phyloP scores from a whole-genome alignment of 2,329 filamentous ascomycete genomes.

The Phaeosphaeria sp. region DNA sequence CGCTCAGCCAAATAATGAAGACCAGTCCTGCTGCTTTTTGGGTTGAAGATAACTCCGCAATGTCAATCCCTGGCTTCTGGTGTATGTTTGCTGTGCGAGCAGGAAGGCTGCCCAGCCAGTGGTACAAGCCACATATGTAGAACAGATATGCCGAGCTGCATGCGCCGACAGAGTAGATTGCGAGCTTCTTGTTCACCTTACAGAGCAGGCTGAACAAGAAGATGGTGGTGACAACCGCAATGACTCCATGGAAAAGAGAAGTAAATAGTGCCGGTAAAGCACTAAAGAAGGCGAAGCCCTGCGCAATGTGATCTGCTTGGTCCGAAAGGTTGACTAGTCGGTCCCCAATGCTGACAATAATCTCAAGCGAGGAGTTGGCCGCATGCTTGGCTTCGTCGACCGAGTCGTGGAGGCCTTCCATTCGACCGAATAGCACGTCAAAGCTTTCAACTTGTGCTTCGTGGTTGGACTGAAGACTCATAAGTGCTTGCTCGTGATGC shows the following conservation, averaged over 20 bases:
- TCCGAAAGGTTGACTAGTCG: slow-evolving; percentile 23
- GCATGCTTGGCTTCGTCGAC: slow-evolving; percentile 18
- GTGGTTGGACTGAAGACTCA: slow-evolving; percentile 21
- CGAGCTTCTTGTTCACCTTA: slow-evolving; percentile 22
- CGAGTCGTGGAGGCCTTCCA: slow-evolving; percentile 16
- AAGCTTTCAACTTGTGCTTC: slow-evolving; percentile 28
- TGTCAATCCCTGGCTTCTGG: neutral
- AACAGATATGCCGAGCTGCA: slow-evolving; percentile 26
- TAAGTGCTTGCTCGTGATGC: slow-evolving; percentile 20
- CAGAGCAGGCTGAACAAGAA: slow-evolving; percentile 23
- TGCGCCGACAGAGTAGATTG: slow-evolving; percentile 20
- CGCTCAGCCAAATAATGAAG: slow-evolving; percentile 21
- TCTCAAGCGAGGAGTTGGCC: slow-evolving; percentile 18
- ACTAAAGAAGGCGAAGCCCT: slow-evolving; percentile 31
- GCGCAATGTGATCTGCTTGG: slow-evolving; percentile 28
- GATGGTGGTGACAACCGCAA: slow-evolving; percentile 10
- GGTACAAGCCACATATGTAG: slow-evolving; percentile 19
- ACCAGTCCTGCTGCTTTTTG: slow-evolving; percentile 22
- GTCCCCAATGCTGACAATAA: slow-evolving; percentile 24
- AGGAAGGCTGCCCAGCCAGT: slow-evolving; percentile 12
- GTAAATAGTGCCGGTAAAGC: slow-evolving; percentile 18
- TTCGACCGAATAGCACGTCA: slow-evolving; percentile 14
- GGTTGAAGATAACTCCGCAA: slow-evolving; percentile 13
- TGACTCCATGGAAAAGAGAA: slow-evolving; percentile 10
- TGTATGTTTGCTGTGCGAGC: neutral